Percentiles rank a stretch among this genome's conserved stretches.
phyloP scores from a whole-genome alignment of 2,329 filamentous ascomycete species.

The Neobulgaria alba region DNA sequence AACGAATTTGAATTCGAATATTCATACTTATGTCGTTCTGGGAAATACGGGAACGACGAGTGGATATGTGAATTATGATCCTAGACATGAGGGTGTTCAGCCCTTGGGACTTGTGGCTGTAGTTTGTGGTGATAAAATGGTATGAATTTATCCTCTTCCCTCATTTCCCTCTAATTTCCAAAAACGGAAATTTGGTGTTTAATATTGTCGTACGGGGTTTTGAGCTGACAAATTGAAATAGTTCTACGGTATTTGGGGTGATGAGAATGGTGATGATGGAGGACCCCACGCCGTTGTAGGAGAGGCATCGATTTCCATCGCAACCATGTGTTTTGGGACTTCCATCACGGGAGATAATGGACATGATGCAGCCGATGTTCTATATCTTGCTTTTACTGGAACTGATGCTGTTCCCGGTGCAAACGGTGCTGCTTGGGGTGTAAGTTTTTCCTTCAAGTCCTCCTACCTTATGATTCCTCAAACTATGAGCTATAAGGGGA shows the following conservation, averaged over 20 bases:
- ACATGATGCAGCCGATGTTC: slow-evolving; percentile 47
- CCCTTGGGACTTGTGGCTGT: slow-evolving; percentile 47
- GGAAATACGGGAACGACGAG: slow-evolving; percentile 36
- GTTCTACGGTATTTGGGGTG: slow-evolving; percentile 53
- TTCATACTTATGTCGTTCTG: slow-evolving; percentile 45
- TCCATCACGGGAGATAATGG: slow-evolving; percentile 46
- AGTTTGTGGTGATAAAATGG: slow-evolving; percentile 41
- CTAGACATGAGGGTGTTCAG: slow-evolving; percentile 35
- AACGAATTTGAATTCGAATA: slow-evolving; percentile 40
- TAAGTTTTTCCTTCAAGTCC: too few species aligned
- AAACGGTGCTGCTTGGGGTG: slow-evolving; percentile 34
- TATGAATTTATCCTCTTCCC: slow-evolving; percentile 1
- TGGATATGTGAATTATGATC: slow-evolving; percentile 33
- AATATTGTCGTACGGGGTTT: too few species aligned
- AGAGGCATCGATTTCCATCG: slow-evolving; percentile 49
- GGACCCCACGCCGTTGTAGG: slow-evolving; percentile 40
- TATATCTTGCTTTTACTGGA: slow-evolving; percentile 54
- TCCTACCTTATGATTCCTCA: too few species aligned
- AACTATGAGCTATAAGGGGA: too few species aligned
- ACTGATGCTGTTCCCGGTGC: slow-evolving; percentile 46
- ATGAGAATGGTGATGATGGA: slow-evolving; percentile 46
- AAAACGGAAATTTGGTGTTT: too few species aligned
- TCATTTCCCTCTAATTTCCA: neutral
- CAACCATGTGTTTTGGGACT: slow-evolving; percentile 47
- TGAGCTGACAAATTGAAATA: slow-evolving; percentile 15